Evolutionary conservation across 192 early-diverging fungal genomes (phyloP), one percentile per base, ranked within the genome.

Genomic region (Cladochytrium replicatum): DNA sequence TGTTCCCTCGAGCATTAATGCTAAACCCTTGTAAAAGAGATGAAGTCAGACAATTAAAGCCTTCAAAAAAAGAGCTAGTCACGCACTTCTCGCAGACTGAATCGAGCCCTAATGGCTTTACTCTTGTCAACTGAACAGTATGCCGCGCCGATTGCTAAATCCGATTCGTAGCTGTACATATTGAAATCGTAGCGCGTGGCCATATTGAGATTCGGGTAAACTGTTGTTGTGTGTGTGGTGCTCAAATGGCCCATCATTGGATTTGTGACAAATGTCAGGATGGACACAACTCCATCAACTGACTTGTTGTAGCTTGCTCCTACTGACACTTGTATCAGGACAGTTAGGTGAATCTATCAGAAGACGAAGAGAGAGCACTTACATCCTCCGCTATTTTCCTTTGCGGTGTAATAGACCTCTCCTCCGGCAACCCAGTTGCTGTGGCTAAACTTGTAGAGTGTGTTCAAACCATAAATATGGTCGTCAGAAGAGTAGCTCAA

Each of bases 161-260:
- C 92, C 23, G 87, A 87, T 27, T 89, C 84, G 41, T 93, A 88
- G 43, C 83, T 86, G 60, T 91, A 95, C 6, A 87, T 75, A 42
- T 92, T 94, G 60, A 93, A 87, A 44, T 91, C 83, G 63, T 91
- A 98, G 17, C 87, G 74, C 1, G 87, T 83, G 28, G 89, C 77
- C 42, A 91, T 68, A 8, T 73, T 77, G 29, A 88, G 50, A 24
- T 77, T 71, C 2, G 72, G 71, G 24, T 75, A 72, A 19, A 95
- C 72, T 48, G 85, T 81, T 15, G 87, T 79, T 0, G 84, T 82
- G 75, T 90, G 95, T 3, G 85, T 77, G 23, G 84, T 66, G 30
- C 86, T 81, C 55, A 91, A 60, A 54, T 94, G 89, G 27, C 95
- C 95, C 82, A 97, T 91, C 56, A 93, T 83, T 9, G 91, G 93